Base-by-base conservation (phyloP, 2,329 filamentous ascomycete genomes). In the Sporothrix phasma region DNA sequence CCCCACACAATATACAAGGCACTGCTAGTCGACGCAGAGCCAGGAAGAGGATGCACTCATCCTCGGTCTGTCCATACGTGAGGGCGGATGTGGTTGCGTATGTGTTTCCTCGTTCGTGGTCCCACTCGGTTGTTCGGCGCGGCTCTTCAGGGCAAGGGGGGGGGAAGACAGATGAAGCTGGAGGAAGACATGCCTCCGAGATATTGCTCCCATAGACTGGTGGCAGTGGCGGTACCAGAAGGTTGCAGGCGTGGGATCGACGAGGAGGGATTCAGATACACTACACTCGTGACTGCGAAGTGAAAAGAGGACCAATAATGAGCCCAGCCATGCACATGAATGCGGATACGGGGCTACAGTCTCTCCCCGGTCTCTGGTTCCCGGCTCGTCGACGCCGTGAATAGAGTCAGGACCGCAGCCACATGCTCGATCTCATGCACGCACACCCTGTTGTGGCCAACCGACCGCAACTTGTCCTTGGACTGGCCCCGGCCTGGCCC, bases 1-100 rank as follows among this genome's bases (percentile, higher is more conserved):
- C 58, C 58, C 47, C 58, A 61, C 24, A 26, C 58, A 61, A 61
- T 61, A 34, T 47, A 61, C 17, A 31, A 47, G 24, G n/a, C 41
- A 29, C 17, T 15, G n/a, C 41, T 61, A 8, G 58, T 46, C 41
- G 31, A 47, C 24, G 29, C 37, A 43, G 31, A 34, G 45, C 56
- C 22, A 61, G 41, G 15, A 29, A 29, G 15, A 45, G 17, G 34
- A 46, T n/a, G 24, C 39, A 59, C 56, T 58, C 41, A 58, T 26
- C 26, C n/a, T 11, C 6, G 26, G 19, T 37, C 29, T 5, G 17
- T 51, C 2, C 24, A 11, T 54, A 31, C 5, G 49, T 15, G 22
- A 3, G 17, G 10, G 3, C 17, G 34, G 26, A 29, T 54, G 51
- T 54, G 51, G 51, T 17, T 58, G 53, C 37, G 39, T 39, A 22